A percentile compares a stretch with the other conserved stretches of the same genome.
Conservation (phyloP, 331 rosid genomes). For the Malus hybrid region DNA sequence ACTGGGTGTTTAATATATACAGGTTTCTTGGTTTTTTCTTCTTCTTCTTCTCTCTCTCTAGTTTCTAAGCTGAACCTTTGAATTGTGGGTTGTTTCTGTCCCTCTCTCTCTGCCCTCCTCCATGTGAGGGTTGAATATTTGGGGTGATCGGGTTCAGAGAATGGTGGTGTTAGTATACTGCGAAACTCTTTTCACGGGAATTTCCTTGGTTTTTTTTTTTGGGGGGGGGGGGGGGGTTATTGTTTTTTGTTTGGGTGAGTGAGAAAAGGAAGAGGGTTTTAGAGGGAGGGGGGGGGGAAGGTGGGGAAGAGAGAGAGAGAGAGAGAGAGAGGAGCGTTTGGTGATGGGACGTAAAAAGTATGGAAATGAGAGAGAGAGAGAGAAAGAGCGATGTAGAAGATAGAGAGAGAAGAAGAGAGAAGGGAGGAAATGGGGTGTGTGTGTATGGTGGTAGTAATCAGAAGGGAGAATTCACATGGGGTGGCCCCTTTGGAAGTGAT, state of each 20-base stretch:
- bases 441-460: background rate
- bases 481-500: slow-evolving; percentile 49
- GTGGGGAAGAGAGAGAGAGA: background rate
- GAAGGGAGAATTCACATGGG: slow-evolving; percentile 43
- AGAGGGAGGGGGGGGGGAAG: background rate
- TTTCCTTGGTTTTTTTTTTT: background rate
- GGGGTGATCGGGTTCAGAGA: background rate
- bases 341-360: slow-evolving; percentile 82
- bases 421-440: background rate
- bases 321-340: slow-evolving; percentile 14
- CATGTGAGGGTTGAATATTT: slow-evolving; percentile 5
- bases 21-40: background rate
- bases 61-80: background rate
- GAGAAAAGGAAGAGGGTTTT: background rate
- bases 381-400: background rate
- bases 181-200: slow-evolving; percentile 26
- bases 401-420: background rate
- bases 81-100: background rate
- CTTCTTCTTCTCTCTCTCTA: background rate
- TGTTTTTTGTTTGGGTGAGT: background rate
- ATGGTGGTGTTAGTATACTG: background rate
- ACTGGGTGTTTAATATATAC: background rate
- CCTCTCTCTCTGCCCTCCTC: background rate
- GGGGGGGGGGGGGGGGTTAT: background rate
- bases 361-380: slow-evolving; percentile 13